These are phyloP conservation scores for Silybum marianum DNA, from an alignment of 129 eudicot genomes.

Conservation along the genomic window DNA sequence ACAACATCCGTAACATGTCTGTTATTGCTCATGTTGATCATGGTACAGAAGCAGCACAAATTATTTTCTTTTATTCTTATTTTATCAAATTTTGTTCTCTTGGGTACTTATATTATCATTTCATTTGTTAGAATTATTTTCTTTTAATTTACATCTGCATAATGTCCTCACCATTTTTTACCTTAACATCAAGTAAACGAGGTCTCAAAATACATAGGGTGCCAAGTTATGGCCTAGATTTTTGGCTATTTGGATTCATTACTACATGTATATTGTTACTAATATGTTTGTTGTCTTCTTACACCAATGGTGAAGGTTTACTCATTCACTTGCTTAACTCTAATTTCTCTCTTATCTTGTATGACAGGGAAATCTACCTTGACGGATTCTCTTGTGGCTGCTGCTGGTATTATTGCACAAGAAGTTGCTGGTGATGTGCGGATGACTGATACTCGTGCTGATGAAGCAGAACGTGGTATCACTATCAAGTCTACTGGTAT, in stretches of 20 bases:
- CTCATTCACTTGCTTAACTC: background rate
- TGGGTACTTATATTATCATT: background rate
- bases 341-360: background rate
- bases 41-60: slow-evolving; percentile 32
- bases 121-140: background rate
- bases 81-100: background rate
- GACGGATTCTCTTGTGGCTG: slow-evolving; percentile 70
- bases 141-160: background rate
- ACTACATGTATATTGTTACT: background rate
- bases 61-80: background rate
- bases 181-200: background rate
- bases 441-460: slow-evolving; percentile 71
- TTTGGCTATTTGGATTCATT: background rate
- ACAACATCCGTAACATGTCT: slow-evolving; percentile 69
- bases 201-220: background rate
- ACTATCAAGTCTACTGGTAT: slow-evolving; percentile 71
- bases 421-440: slow-evolving; percentile 73
- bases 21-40: slow-evolving; percentile 74
- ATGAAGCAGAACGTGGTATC: slow-evolving; percentile 74
- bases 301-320: background rate
- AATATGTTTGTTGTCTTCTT: background rate
- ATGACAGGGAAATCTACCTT: slow-evolving; percentile 60
- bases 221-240: background rate
- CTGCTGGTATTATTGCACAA: slow-evolving; percentile 75
- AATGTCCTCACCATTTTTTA: background rate